Conservation (phyloP, 441 rosid genomes). For the Mallotus japonicus region DNA sequence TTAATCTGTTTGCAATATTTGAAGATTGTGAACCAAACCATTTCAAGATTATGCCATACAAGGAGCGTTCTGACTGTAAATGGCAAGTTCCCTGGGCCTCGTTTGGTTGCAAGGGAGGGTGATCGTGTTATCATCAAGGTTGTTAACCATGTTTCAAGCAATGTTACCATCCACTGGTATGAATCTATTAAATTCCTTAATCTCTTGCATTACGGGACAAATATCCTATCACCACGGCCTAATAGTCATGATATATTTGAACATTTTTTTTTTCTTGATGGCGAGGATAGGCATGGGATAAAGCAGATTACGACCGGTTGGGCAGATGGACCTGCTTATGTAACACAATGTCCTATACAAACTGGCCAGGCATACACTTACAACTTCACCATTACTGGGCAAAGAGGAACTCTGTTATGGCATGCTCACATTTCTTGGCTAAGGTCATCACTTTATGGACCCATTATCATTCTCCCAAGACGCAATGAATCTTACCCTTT, state of each 20-base stretch:
- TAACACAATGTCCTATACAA: conserved; percentile 74
- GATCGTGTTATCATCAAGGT: conserved; percentile 47
- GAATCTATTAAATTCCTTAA: neutral
- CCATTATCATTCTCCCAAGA: conserved; percentile 56
- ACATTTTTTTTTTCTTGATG: neutral
- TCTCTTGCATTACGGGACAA: neutral
- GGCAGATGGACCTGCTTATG: conserved; percentile 79
- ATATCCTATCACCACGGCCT: too few relatives aligned
- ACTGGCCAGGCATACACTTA: conserved; percentile 53
- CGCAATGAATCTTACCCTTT: conserved; percentile 56
- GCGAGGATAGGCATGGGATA: conserved; percentile 53
- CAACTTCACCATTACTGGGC: conserved; percentile 62
- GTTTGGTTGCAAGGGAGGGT: conserved; percentile 46
- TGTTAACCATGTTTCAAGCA: conserved; percentile 37
- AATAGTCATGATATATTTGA: too few relatives aligned
- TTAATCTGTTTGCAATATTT: neutral
- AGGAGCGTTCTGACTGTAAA: conserved; percentile 49
- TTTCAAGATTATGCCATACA: conserved; percentile 48
- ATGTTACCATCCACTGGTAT: conserved; percentile 57
- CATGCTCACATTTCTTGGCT: conserved; percentile 76
- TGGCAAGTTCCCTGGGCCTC: conserved; percentile 57
- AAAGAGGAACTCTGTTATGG: conserved; percentile 73
- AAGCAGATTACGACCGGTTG: conserved; percentile 55
- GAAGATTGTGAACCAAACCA: conserved; percentile 39
- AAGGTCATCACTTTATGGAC: conserved; percentile 62